Evolutionary conservation across 805 yeast species (phyloP), one percentile per base, ranked within the genome.

Genomic region (Barnettozyma sp.): DNA sequence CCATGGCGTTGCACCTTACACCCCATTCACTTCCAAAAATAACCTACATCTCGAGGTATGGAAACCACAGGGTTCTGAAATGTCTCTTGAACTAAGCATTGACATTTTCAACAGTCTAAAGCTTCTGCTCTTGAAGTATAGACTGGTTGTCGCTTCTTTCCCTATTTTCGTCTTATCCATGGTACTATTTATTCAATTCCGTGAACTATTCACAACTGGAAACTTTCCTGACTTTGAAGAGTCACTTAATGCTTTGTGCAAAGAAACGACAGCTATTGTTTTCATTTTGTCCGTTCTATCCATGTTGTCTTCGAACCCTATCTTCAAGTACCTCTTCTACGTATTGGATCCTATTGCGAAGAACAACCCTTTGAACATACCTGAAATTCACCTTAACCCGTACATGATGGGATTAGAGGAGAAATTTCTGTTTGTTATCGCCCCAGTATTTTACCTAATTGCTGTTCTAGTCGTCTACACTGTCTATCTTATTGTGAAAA

Each of bases 1-100:
- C 25, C 90, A 83, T 50, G 81, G 83, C 20, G 67, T 75, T 17
- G 77, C 92, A 0, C 90, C 88, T 3, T 82, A 60, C 49, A 70
- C 77, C 2, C 87, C 92, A 5, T 76, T 66, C 39, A 33, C 26
- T 19, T 23, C 38, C 17, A 21, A 29, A 4, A 38, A 43, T 33
- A 56, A 60, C 12, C 40, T 72, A 15, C 63, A 63, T 36, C 39
- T 75, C 12, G 68, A 73, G 43, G 38, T 77, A 2, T 75, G 78
- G 71, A 60, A 66, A 36, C 57, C 69, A 12, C 14, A 43, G 10
- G 28, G 34, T 13, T 33, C 37, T 12, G 31, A 30, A 14, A 12
- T 46, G 2, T 36, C 36, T 5, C 14, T 56, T 25, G 49, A 51
- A 11, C 29, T 65, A n/a, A 50, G 54, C 30, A 61, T 83, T 12